Evolutionary conservation across 495 filamentous ascomycete species (phyloP).

Genomic region (Wilcoxina mikolae): DNA sequence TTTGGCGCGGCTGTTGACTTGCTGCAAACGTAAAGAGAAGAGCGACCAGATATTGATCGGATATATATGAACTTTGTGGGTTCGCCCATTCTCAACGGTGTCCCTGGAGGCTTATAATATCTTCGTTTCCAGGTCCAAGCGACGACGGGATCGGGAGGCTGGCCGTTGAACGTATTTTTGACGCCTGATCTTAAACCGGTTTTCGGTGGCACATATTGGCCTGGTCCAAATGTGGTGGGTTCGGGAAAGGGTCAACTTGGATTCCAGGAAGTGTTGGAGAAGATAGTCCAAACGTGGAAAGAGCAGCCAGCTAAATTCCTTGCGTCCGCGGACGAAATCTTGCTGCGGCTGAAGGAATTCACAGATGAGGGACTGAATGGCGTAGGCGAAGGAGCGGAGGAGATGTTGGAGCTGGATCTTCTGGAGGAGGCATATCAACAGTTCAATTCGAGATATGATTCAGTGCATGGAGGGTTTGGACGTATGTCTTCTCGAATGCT

Average conservation of each 20-base stretch:
- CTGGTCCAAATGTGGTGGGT: conserved; percentile 50
- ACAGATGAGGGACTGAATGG: conserved; percentile 36
- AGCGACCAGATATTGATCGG: conserved; percentile 86
- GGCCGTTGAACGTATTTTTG: conserved; percentile 93
- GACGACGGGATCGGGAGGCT: conserved; percentile 80
- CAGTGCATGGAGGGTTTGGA: conserved; percentile 63
- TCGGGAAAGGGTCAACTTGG: conserved; percentile 42
- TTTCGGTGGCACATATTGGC: conserved; percentile 95
- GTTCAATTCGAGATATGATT: conserved; percentile 65
- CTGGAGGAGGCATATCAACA: conserved; percentile 78
- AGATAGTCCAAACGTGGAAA: conserved; percentile 66
- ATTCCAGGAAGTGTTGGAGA: conserved; percentile 70
- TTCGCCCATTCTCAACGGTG: neutral
- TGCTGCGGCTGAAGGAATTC: conserved; percentile 66
- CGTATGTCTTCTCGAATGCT: conserved; percentile 16
- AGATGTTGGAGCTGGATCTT: conserved; percentile 71
- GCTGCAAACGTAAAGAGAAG: conserved; percentile 38
- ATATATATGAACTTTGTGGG: conserved; percentile 94
- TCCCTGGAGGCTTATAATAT: conserved; percentile 8
- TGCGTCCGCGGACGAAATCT: conserved; percentile 66
- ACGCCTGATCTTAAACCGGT: conserved; percentile 86
- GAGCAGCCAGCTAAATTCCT: conserved; percentile 69
- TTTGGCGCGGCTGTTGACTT: conserved; percentile 6
- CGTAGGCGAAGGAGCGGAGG: conserved; percentile 40
- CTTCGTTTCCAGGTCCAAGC: conserved; percentile 44